Evolutionary conservation across 164 flowering plant genomes (phyloP).

Genomic region (Tinospora cordifolia): DNA sequence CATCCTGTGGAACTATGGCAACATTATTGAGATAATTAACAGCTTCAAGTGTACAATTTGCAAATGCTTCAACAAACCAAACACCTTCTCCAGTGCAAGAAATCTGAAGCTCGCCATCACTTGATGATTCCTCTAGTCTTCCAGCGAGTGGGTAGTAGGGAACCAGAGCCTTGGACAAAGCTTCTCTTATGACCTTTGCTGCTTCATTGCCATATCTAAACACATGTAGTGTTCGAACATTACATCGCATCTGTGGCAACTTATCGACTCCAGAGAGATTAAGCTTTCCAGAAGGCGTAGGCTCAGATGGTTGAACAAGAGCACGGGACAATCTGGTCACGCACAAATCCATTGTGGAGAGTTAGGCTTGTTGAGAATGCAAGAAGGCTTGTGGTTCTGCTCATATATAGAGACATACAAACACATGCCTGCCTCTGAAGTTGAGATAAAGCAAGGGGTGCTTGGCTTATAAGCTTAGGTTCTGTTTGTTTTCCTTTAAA

Average conservation of each 20-base stretch:
- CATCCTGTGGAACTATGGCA: slow-evolving; percentile 24
- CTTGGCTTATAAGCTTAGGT: slow-evolving; percentile 10
- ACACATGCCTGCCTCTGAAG: not conserved
- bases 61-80: slow-evolving; percentile 52
- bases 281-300: slow-evolving; percentile 34
- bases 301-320: slow-evolving; percentile 29
- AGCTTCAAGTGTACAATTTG: slow-evolving; percentile 33
- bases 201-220: slow-evolving; percentile 33
- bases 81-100: slow-evolving; percentile 48
- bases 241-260: slow-evolving; percentile 35
- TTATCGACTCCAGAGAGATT: slow-evolving; percentile 43
- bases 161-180: slow-evolving; percentile 51
- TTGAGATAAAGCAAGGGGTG: not conserved
- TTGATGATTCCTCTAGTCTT: slow-evolving; percentile 25
- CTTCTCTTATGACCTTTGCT: slow-evolving; percentile 31
- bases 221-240: slow-evolving; percentile 46
- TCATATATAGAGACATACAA: not conserved
- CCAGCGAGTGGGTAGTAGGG: slow-evolving; percentile 72
- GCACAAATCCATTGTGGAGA: slow-evolving; percentile 28
- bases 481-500: not conserved
- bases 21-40: slow-evolving; percentile 33
- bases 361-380: not conserved
- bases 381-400: not conserved
- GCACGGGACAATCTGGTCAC: slow-evolving; percentile 26
- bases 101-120: slow-evolving; percentile 26